Conservation (phyloP, 2,329 filamentous ascomycete species). For the Dactylonectria macrodidyma region DNA sequence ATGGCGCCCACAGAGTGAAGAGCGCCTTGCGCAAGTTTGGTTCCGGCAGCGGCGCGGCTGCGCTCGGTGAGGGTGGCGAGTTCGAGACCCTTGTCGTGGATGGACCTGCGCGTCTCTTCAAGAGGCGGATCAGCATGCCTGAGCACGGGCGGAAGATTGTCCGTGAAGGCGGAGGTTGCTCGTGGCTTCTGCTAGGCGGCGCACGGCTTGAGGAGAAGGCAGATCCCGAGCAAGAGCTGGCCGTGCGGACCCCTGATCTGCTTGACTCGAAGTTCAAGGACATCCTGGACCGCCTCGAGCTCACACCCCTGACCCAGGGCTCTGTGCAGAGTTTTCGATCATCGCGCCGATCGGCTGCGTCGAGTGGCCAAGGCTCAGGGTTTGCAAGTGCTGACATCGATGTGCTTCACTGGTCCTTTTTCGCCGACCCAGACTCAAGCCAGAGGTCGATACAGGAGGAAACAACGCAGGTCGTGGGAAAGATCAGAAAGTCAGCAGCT, state of each 20-base stretch:
- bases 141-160: constrained; percentile 68
- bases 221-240: constrained; percentile 31
- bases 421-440: constrained; percentile 44
- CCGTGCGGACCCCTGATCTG: constrained; percentile 72
- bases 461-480: constrained; percentile 62
- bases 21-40: constrained; percentile 78
- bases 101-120: constrained; percentile 83
- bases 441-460: constrained; percentile 61
- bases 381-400: constrained; percentile 39
- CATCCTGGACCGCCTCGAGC: constrained; percentile 54
- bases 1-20: constrained; percentile 63
- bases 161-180: constrained; percentile 81
- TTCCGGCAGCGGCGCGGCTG: constrained; percentile 72
- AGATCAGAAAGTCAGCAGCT: constrained; percentile 60
- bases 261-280: constrained; percentile 74
- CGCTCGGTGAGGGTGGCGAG: constrained; percentile 94
- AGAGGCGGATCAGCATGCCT: constrained; percentile 75
- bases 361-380: constrained; percentile 18
- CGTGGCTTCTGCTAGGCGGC: constrained; percentile 76
- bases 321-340: constrained; percentile 21
- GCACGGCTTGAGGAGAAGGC: constrained; percentile 67
- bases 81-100: constrained; percentile 93
- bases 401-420: constrained; percentile 57
- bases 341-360: constrained; percentile 13
- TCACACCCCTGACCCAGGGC: constrained; percentile 26